Evolutionary conservation across 163 green algal species (phyloP), one percentile per base, ranked within the genome.

Genomic region (Chlamydomonas reinhardtii): DNA sequence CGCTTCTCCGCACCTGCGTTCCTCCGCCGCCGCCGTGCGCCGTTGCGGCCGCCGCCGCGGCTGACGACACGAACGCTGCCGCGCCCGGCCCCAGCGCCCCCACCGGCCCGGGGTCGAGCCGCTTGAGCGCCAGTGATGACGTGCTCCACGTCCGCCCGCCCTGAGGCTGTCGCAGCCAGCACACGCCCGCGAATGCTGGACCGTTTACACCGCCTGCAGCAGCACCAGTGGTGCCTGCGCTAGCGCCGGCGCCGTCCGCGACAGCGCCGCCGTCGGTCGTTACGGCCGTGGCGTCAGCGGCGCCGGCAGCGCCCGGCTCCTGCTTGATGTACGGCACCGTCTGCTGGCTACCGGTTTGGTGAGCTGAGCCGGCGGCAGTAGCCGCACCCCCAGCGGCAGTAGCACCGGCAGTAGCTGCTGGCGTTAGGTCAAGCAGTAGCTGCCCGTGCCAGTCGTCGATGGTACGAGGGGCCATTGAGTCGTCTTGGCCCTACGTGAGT

Each of bases 381-480:
- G 52, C 43, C 29, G 74, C 9, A 11, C 3, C 75, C 4, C 52
- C 75, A 6, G 5, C 39, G 25, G n/a, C 48, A 8, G 52, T n/a
- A 48, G 39, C 8, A 48, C 5, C 39, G 24, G 68, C 68, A 2
- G 68, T 12, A 17, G 68, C 37, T 11, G 31, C 59, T 9, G 59
- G 16, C 9, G n/a, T 56, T 9, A 27, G 3, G 68, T 78, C 79
- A 0, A 72, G 25, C 52, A 86, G 79, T 35, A 86, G 79, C 79
- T 86, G 79, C 0, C 79, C 79, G 69, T 86, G 79, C 79, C 79
- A 86, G 32, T 86, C 79, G 69, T 86, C 79, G 62, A 86, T 72
- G n/a, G 52, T 73, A 32, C 79, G 79, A 0, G 79, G 79, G 15
- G 43, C 62, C 5, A 86, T 69, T 16, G 34, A 27, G 32, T 86